phyloP scores from a whole-genome alignment of 257 asterid genomes.

The Striga asiatica region DNA sequence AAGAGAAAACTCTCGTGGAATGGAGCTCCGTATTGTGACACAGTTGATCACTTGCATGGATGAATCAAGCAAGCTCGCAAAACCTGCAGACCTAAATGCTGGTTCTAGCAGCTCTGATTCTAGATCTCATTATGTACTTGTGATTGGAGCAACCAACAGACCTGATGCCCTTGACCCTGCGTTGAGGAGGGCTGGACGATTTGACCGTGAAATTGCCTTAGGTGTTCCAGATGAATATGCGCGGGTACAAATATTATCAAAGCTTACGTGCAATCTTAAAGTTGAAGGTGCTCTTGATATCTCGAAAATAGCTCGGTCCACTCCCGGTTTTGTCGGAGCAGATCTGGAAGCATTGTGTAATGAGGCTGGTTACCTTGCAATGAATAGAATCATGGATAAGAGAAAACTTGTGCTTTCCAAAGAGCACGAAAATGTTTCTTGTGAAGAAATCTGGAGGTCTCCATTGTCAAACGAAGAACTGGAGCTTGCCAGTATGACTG shows the following conservation, averaged over 20 bases:
- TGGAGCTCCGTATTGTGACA: slow-evolving; percentile 76
- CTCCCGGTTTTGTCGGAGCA: not conserved
- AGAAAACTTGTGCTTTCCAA: slow-evolving; percentile 31
- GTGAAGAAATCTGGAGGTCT: slow-evolving; percentile 54
- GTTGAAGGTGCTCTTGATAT: not conserved
- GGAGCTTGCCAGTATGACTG: slow-evolving; percentile 9
- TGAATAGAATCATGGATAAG: slow-evolving; percentile 52
- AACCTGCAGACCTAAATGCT: slow-evolving; percentile 23
- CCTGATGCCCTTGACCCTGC: slow-evolving; percentile 85
- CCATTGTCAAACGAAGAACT: slow-evolving; percentile 63
- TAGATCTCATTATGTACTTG: slow-evolving; percentile 55
- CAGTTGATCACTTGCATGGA: slow-evolving; percentile 91
- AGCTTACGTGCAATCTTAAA: slow-evolving; percentile 43
- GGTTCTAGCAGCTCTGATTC: slow-evolving; percentile 22
- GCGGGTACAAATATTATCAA: slow-evolving; percentile 55
- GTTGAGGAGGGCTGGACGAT: slow-evolving; percentile 86
- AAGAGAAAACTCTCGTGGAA: slow-evolving; percentile 66
- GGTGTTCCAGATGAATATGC: slow-evolving; percentile 77
- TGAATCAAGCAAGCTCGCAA: slow-evolving; percentile 35
- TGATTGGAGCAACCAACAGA: slow-evolving; percentile 83
- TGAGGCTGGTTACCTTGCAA: slow-evolving; percentile 22
- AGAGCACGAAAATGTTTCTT: slow-evolving; percentile 14
- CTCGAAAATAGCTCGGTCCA: not conserved
- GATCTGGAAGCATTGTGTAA: not conserved
- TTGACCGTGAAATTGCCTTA: slow-evolving; percentile 64